Conservation (phyloP, 257 asterid genomes). For the Scutellaria minor region DNA sequence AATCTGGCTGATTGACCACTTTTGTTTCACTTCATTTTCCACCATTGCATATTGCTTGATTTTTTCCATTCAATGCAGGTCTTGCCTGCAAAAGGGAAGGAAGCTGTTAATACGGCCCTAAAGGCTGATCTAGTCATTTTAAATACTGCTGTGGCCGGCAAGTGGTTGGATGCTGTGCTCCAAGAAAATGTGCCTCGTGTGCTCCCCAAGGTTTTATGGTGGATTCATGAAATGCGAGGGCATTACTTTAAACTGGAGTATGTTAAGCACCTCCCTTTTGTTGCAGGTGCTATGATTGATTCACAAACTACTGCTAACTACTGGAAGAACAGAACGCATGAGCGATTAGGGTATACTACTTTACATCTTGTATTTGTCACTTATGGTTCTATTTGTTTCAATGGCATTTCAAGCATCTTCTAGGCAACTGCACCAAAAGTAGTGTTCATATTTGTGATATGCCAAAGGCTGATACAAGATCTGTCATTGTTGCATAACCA, state of each 20-base stretch:
- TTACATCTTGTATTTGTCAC: slow-evolving; percentile 14
- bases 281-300: slow-evolving; percentile 99
- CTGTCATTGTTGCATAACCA: neutral
- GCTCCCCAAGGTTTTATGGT: slow-evolving; percentile 98
- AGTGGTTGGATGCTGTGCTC: slow-evolving; percentile 94
- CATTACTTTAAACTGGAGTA: slow-evolving; percentile 95
- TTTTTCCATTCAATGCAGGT: slow-evolving; percentile 51
- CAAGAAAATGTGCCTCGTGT: slow-evolving; percentile 73
- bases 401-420: slow-evolving; percentile 17
- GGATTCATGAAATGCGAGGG: slow-evolving; percentile 99
- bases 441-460: neutral
- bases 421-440: neutral
- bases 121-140: slow-evolving; percentile 84
- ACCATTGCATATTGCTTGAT: slow-evolving; percentile 11
- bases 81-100: slow-evolving; percentile 74
- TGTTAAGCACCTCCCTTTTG: slow-evolving; percentile 98
- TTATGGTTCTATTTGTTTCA: slow-evolving; percentile 24
- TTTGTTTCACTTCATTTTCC: slow-evolving; percentile 10
- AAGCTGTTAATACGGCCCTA: slow-evolving; percentile 76
- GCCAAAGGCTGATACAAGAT: neutral
- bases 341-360: slow-evolving; percentile 68
- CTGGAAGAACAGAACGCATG: slow-evolving; percentile 88
- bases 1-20: slow-evolving; percentile 20
- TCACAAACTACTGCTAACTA: slow-evolving; percentile 87
- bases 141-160: slow-evolving; percentile 97